Percentiles rank a stretch among this genome's conserved stretches.
phyloP scores from a whole-genome alignment of 257 asterid genomes.

The Nyctanthes arbortristis region DNA sequence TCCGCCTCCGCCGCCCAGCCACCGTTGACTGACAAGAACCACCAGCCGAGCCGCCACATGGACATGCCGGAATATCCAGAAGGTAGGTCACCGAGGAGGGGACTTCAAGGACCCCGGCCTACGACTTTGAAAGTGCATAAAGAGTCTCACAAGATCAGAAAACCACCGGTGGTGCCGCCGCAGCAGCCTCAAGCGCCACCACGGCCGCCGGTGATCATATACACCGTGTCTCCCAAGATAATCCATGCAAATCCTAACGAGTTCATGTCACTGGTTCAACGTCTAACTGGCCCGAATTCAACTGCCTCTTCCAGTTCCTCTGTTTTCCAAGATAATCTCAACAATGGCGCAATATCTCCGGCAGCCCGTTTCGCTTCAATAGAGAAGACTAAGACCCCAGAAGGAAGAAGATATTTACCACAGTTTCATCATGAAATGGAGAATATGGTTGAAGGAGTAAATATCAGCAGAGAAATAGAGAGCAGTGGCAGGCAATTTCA shows the following conservation, averaged over 20 bases:
- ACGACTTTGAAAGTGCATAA: constrained; percentile 71
- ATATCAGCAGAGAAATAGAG: constrained; percentile 32
- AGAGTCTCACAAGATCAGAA: constrained; percentile 81
- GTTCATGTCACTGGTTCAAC: constrained; percentile 90
- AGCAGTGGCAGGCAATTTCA: constrained; percentile 43
- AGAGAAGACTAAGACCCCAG: constrained; percentile 51
- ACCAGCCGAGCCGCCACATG: constrained; percentile 42
- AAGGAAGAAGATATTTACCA: constrained; percentile 29
- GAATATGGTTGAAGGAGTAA: constrained; percentile 38
- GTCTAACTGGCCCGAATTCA: constrained; percentile 71
- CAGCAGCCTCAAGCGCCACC: constrained; percentile 46
- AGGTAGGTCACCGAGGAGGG: constrained; percentile 59
- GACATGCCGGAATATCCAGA: constrained; percentile 46
- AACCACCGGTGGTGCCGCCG: constrained; percentile 67
- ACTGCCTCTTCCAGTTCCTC: constrained; percentile 18
- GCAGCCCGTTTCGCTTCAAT: constrained; percentile 84
- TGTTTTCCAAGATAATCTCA: constrained; percentile 24
- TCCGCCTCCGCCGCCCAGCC: background rate
- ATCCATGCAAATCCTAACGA: constrained; percentile 95
- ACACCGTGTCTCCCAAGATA: constrained; percentile 89
- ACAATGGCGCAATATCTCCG: constrained; percentile 62
- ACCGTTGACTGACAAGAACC: background rate
- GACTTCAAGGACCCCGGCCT: constrained; percentile 91
- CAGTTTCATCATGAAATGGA: constrained; percentile 16
- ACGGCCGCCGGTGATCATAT: constrained; percentile 82